Percentiles rank a stretch among this genome's conserved stretches.
Evolutionary conservation across 805 yeast genomes (phyloP).

Genomic region (Candida sphagnicola): DNA sequence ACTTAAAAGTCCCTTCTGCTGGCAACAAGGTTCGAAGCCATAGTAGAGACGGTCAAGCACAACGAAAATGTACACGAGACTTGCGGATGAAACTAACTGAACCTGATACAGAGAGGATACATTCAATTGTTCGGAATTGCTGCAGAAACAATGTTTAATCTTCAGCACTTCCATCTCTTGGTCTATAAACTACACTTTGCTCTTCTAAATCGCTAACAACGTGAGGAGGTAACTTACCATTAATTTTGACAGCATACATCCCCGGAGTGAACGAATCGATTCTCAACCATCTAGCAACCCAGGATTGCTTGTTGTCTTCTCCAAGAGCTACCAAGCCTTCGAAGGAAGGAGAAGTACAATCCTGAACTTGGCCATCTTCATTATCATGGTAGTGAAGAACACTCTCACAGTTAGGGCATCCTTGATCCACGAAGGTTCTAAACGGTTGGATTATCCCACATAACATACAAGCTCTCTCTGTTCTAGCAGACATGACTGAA

Average conservation of each 20-base stretch:
- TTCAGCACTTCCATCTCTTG: slow-evolving; percentile 87
- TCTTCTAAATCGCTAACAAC: slow-evolving; percentile 67
- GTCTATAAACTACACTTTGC: slow-evolving; percentile 81
- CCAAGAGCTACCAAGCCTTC: slow-evolving; percentile 93
- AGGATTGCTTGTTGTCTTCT: slow-evolving; percentile 70
- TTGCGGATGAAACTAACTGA: no score
- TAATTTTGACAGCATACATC: slow-evolving; percentile 87
- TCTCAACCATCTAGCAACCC: slow-evolving; percentile 97
- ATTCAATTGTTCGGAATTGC: no score
- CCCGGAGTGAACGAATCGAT: slow-evolving; percentile 88
- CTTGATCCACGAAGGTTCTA: slow-evolving; percentile 67
- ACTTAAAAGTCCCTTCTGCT: no score
- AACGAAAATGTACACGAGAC: no score
- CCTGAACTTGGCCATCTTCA: slow-evolving; percentile 81
- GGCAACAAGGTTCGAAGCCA: no score
- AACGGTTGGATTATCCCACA: slow-evolving; percentile 90
- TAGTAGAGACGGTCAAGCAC: no score
- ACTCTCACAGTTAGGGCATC: slow-evolving; percentile 96
- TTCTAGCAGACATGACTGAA: slow-evolving; percentile 46
- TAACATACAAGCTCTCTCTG: slow-evolving; percentile 94
- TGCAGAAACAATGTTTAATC: slow-evolving; percentile 47
- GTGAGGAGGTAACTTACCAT: slow-evolving; percentile 88
- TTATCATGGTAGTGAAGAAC: slow-evolving; percentile 70
- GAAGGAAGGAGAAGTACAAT: slow-evolving; percentile 93
- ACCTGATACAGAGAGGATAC: no score